Evolutionary conservation across 805 yeast genomes (phyloP).

Genomic region (Wickerhamomyces ciferrii): DNA sequence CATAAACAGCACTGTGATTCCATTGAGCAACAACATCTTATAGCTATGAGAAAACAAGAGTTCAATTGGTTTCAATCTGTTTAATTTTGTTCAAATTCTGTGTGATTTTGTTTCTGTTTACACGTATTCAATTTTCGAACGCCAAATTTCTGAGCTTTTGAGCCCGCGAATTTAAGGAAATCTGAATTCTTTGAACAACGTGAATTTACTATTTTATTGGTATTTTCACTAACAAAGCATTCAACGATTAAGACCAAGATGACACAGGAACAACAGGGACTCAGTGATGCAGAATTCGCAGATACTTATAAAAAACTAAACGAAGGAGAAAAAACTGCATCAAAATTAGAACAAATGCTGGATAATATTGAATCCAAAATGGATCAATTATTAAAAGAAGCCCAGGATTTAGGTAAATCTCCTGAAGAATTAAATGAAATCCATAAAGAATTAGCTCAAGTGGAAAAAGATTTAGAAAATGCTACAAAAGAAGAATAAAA

Average conservation of each 20-base stretch:
- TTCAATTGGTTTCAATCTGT: not conserved
- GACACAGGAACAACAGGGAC: conserved; percentile 24
- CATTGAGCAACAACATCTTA: not conserved
- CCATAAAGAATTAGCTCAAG: not conserved
- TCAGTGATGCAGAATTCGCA: conserved; percentile 31
- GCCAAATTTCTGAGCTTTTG: no score
- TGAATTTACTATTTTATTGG: no score
- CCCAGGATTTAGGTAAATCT: conserved; percentile 22
- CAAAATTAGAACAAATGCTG: conserved; percentile 56
- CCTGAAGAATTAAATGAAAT: not conserved
- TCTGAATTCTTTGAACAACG: no score
- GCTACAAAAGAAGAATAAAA: no score
- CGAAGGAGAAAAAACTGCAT: conserved; percentile 65
- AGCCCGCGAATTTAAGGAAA: no score
- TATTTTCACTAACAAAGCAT: not conserved
- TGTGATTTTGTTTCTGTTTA: no score
- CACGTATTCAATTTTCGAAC: not conserved
- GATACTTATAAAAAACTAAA: conserved; percentile 55
- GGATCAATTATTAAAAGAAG: conserved; percentile 49
- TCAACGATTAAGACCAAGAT: conserved; percentile 9
- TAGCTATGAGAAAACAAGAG: not conserved
- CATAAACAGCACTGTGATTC: conserved; percentile 3
- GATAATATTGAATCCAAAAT: conserved; percentile 62
- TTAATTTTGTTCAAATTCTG: not conserved
- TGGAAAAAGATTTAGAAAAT: not conserved